Base-by-base conservation (phyloP, 345 rosid species). In the Noccaea bulbosa region DNA sequence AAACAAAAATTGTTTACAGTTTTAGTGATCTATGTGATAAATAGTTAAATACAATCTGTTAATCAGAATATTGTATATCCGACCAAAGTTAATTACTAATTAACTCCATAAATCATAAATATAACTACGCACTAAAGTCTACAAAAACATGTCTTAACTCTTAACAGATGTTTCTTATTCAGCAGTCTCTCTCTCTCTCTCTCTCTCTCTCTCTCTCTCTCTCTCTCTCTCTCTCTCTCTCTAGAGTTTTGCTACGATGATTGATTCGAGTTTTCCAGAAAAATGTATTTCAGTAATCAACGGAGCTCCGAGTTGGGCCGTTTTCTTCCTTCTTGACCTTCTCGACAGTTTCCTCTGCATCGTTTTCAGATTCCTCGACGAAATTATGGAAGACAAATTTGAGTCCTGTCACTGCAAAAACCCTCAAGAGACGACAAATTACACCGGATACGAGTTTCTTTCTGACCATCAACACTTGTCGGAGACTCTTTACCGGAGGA, bases 401-500 rank as follows among this genome's bases (percentile, higher is more conserved):
- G 46, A 76, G 22, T 41, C 66, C 5, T 90, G 97, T 62, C 83
- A 81, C 7, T 90, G 94, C 50, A 16, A 12, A 1, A 53, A 37
- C 37, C 47, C 22, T 66, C 59, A 47, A 48, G 71, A 65, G 16
- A 79, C 15, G 34, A 24, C 15, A 11, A 16, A 69, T 7, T 43
- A 15, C 12, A 2, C 35, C 30, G 82, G 56, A 39, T 57, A 59
- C 27, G 79, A 57, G 52, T 60, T 20, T 54, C 49, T 54, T 22
- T 46, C 53, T 17, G 79, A 76, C 57, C 53, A 16, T 15, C 79
- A 81, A 65, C 50, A 82, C 45, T 86, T 72, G 50, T 72, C 91
- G 8, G 86, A 80, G 78, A 90, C 86, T 75, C 77, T 91, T 67
- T 78, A 67, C 65, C 74, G 75, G 46, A 86, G 98, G 80, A 73